Evolutionary conservation across 2,329 filamentous ascomycete species (phyloP), one percentile per base, ranked within the genome.

Genomic region (Graphilbum ipis-grandicollis): DNA sequence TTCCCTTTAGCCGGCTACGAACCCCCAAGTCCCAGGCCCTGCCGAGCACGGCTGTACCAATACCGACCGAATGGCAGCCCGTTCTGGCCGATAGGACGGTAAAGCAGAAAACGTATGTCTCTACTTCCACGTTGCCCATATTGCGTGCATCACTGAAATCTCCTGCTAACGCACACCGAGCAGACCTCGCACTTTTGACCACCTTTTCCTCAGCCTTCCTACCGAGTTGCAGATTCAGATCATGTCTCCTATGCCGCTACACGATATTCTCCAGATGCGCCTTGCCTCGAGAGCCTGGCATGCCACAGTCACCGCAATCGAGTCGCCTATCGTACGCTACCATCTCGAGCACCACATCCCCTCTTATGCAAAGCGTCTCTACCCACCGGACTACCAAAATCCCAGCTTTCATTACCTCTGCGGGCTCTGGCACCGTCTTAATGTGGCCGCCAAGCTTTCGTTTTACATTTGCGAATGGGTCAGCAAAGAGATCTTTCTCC

Each of bases 151-250:
- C 6, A 10, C 21, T 10, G 21, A 9, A 17, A 31, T 15, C 29
- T 31, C 17, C 15, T 31, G 29, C 9, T n/a, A 28, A 13, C 13
- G 8, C 8, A 12, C 9, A 17, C 8, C 4, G 6, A 7, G 18
- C 14, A 60, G 61, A 40, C 41, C 62, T 5, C 59, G 7, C 13
- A 29, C 66, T 2, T 63, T 75, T 31, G 65, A 71, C 40, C 60
- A 69, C 35, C 57, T 71, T n/a, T 75, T 78, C 43, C 55, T 67
- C 18, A 56, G 55, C 22, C 54, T 78, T 6, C 73, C 73, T 2
- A 71, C 63, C 41, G 73, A 78, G 51, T 53, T 78, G 33, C 71
- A 76, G 50, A 63, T 74, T 19, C 69, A 76, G 46, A 66, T 78
- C 43, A 66, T 77, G 35, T 63, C 68, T 3, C 63, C 64, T 2